A percentile compares a stretch with the other conserved stretches of the same genome.
Evolutionary conservation across 352 stramenopile genomes (phyloP).

Genomic region (Phytophthora ramorum): DNA sequence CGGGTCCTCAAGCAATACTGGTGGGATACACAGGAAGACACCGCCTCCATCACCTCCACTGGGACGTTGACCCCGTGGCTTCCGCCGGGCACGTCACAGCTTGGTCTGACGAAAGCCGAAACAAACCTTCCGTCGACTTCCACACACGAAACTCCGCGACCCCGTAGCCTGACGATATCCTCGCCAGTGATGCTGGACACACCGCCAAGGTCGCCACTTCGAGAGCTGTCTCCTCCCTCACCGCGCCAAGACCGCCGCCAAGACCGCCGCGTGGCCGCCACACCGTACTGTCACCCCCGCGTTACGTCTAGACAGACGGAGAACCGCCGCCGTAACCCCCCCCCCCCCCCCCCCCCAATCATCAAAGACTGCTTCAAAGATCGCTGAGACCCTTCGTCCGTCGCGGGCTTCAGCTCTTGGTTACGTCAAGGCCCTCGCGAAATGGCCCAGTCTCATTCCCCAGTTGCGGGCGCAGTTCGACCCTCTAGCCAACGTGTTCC

Average conservation of each 20-base stretch:
- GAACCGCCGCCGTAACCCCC: too few relatives aligned
- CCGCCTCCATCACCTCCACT: background rate
- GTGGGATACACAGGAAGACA: background rate
- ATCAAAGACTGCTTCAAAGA: too few relatives aligned
- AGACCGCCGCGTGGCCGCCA: background rate
- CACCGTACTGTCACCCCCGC: background rate
- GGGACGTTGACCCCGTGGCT: too few relatives aligned
- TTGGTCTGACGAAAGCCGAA: too few relatives aligned
- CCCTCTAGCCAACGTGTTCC: background rate
- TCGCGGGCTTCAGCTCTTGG: too few relatives aligned
- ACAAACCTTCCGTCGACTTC: too few relatives aligned
- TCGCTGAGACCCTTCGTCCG: too few relatives aligned
- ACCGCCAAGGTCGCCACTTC: background rate
- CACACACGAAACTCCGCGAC: too few relatives aligned
- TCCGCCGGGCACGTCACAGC: too few relatives aligned
- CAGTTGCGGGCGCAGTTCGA: constrained; percentile 4
- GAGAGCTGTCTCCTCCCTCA: too few relatives aligned
- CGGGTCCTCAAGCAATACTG: background rate
- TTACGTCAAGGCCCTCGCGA: background rate
- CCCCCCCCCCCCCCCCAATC: too few relatives aligned
- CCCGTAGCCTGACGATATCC: background rate
- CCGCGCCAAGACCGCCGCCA: background rate
- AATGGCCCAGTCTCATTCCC: background rate
- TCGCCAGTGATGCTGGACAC: background rate
- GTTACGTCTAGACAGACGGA: too few relatives aligned